phyloP scores from a whole-genome alignment of 2,329 filamentous ascomycete genomes.

The Pseudogymnoascus verrucosus region DNA sequence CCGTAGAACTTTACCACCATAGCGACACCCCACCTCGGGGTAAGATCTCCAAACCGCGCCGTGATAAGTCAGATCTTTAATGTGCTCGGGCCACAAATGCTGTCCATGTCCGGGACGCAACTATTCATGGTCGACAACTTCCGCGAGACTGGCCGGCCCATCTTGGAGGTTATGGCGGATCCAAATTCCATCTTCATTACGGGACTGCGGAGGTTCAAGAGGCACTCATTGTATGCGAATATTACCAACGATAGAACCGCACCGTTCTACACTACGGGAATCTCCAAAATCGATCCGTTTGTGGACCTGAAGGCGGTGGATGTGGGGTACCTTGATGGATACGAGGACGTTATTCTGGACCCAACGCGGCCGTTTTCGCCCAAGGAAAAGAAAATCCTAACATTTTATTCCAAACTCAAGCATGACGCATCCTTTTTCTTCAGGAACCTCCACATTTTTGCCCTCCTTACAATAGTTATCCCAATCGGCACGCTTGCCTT shows the following conservation, averaged over 20 bases:
- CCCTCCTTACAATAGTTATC: conserved; percentile 31
- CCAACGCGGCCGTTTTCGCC: conserved; percentile 50
- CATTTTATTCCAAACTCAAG: conserved; percentile 19
- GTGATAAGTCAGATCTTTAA: conserved; percentile 67
- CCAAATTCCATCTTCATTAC: conserved; percentile 78
- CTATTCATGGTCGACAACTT: conserved; percentile 83
- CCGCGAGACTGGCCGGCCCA: conserved; percentile 69
- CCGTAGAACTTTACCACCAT: conserved; percentile 83
- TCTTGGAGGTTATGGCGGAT: conserved; percentile 76
- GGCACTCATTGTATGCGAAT: conserved; percentile 75
- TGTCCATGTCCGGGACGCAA: conserved; percentile 79
- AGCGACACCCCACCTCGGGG: conserved; percentile 75
- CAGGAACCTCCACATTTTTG: background rate
- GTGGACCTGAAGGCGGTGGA: conserved; percentile 57
- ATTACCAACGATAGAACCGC: conserved; percentile 78
- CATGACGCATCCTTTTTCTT: conserved; percentile 59
- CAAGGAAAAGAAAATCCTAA: conserved; percentile 18
- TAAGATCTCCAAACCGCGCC: conserved; percentile 59
- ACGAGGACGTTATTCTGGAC: conserved; percentile 69
- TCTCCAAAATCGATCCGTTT: conserved; percentile 72
- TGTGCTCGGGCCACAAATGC: conserved; percentile 68
- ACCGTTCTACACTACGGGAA: conserved; percentile 73
- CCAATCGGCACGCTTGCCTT: conserved; percentile 66
- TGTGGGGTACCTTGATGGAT: conserved; percentile 66
- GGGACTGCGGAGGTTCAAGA: conserved; percentile 66